phyloP scores from a whole-genome alignment of 2,329 filamentous ascomycete species.

The Diplocarpon mali region DNA sequence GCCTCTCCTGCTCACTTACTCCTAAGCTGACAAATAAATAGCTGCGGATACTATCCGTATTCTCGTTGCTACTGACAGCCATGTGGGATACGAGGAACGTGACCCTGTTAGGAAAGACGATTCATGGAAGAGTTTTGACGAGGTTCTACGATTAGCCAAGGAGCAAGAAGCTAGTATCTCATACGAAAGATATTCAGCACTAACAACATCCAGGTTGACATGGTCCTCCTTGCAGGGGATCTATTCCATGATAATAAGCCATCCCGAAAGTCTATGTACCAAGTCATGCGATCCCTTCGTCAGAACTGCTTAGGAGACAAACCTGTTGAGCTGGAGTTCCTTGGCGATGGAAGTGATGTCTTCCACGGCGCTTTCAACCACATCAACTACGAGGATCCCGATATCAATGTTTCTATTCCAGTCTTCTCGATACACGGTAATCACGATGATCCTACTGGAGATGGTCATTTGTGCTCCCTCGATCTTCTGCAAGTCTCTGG shows the following conservation, averaged over 20 bases:
- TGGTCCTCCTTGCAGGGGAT: conserved; percentile 91
- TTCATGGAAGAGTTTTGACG: conserved; percentile 93
- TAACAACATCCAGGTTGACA: conserved; percentile 55
- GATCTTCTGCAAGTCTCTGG: conserved; percentile 87
- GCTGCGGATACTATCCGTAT: conserved; percentile 80
- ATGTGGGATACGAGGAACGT: conserved; percentile 93
- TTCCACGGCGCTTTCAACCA: conserved; percentile 85
- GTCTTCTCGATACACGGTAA: conserved; percentile 99
- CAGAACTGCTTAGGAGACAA: conserved; percentile 93
- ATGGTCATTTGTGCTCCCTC: conserved; percentile 82
- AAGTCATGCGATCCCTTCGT: conserved; percentile 89
- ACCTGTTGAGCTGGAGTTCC: conserved; percentile 86
- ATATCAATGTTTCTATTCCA: conserved; percentile 94
- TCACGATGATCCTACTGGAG: conserved; percentile 95
- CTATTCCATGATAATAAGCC: conserved; percentile 98
- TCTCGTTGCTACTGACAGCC: conserved; percentile 88
- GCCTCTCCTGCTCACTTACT: not conserved
- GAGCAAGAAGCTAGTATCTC: conserved; percentile 54
- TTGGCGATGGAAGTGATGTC: conserved; percentile 84
- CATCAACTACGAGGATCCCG: conserved; percentile 94
- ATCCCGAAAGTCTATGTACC: conserved; percentile 88
- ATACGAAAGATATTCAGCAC: not conserved
- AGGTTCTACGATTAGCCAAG: conserved; percentile 82
- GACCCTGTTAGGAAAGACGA: conserved; percentile 93
- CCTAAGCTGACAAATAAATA: conserved; percentile 8